Conservation (phyloP, 352 stramenopile genomes). For the Phytophthora hybrid region DNA sequence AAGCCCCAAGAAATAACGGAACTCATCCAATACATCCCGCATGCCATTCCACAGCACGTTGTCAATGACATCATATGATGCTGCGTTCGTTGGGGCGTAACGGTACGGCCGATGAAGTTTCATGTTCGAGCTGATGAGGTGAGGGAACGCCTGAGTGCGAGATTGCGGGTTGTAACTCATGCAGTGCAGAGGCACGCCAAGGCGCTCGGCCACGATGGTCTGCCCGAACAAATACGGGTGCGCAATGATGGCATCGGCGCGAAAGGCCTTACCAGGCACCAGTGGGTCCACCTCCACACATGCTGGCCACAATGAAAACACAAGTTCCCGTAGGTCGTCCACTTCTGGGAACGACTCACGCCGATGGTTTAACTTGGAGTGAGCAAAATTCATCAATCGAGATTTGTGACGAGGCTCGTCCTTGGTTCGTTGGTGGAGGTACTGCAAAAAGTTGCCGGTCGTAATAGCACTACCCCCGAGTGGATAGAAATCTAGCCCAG, state of each 20-base stretch:
- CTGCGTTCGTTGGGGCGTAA: conserved; percentile 55
- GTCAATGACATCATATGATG: conserved; percentile 63
- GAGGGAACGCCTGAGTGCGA: conserved; percentile 65
- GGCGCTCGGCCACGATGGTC: conserved; percentile 66
- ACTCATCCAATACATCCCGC: conserved; percentile 59
- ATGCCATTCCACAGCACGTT: conserved; percentile 62
- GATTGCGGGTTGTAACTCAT: conserved; percentile 62
- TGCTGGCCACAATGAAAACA: conserved; percentile 70
- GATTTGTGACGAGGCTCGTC: conserved; percentile 50
- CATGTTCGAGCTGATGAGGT: conserved; percentile 56
- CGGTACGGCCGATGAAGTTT: conserved; percentile 56
- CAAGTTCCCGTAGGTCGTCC: conserved; percentile 59
- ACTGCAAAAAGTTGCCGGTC: conserved; percentile 55
- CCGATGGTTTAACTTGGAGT: conserved; percentile 40
- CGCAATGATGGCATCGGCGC: conserved; percentile 75
- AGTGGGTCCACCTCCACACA: conserved; percentile 59
- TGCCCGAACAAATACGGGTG: conserved; percentile 75
- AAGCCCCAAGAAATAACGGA: conserved; percentile 64
- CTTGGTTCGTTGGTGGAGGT: conserved; percentile 48
- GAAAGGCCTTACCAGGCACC: conserved; percentile 54
- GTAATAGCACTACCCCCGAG: conserved; percentile 62
- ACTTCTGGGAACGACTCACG: conserved; percentile 52
- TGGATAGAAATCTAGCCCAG: conserved; percentile 76
- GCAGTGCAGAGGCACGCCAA: conserved; percentile 79
- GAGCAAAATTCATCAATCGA: conserved; percentile 40